phyloP scores from a whole-genome alignment of 1,139 yeast genomes.

The Meyerozyma smithsonii region DNA sequence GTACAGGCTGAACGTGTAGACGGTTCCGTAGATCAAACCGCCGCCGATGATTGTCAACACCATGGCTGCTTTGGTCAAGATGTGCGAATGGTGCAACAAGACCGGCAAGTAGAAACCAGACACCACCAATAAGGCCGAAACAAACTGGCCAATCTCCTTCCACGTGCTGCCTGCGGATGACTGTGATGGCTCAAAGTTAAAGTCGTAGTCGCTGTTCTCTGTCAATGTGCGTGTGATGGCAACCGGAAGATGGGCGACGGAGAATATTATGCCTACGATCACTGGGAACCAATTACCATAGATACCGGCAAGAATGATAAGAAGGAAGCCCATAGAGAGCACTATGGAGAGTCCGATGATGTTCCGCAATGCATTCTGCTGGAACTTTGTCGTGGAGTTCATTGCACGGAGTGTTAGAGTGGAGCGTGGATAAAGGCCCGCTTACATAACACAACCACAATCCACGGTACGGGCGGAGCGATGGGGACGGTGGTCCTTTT shows the following conservation, averaged over 20 bases:
- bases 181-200: conserved; percentile 38
- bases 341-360: conserved; percentile 72
- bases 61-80: conserved; percentile 56
- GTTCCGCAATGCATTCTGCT: conserved; percentile 58
- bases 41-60: conserved; percentile 69
- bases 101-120: conserved; percentile 69
- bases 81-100: conserved; percentile 57
- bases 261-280: conserved; percentile 47
- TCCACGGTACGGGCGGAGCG: too few relatives aligned
- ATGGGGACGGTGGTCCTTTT: too few relatives aligned
- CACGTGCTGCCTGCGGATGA: conserved; percentile 26
- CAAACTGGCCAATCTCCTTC: conserved; percentile 62
- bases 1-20: conserved; percentile 65
- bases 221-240: conserved; percentile 32
- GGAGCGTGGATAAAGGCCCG: too few relatives aligned
- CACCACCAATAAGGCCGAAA: conserved; percentile 61
- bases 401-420: conserved; percentile 13
- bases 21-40: conserved; percentile 62
- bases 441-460: too few relatives aligned
- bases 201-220: conserved; percentile 39
- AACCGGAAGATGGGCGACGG: conserved; percentile 69
- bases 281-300: conserved; percentile 78
- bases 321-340: conserved; percentile 71
- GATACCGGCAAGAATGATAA: conserved; percentile 73
- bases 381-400: conserved; percentile 26